Percentiles rank a stretch among this genome's conserved stretches.
Conservation (phyloP, 345 rosid species). For the Eutrema japonicum region DNA sequence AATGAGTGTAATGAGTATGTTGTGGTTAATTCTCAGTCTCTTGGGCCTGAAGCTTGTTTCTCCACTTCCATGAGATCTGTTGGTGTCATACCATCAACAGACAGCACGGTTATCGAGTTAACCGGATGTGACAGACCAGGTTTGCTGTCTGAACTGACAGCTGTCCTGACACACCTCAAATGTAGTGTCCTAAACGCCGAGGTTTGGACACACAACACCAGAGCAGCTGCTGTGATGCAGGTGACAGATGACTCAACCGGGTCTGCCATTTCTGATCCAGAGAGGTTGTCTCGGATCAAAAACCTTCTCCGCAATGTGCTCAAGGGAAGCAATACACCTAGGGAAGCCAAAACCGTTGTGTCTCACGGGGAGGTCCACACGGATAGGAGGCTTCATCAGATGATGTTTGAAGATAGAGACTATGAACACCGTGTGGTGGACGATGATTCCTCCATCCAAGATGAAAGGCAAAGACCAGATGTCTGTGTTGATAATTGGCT, state of each 20-base stretch:
- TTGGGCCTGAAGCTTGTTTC: slow-evolving; percentile 84
- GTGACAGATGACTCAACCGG: slow-evolving; percentile 78
- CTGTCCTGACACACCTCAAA: slow-evolving; percentile 78
- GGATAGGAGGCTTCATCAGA: slow-evolving; percentile 93
- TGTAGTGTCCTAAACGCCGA: slow-evolving; percentile 86
- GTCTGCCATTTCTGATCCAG: slow-evolving; percentile 64
- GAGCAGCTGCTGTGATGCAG: slow-evolving; percentile 92
- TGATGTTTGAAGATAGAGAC: slow-evolving; percentile 98
- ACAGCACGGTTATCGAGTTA: slow-evolving; percentile 80
- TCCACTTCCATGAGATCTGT: slow-evolving; percentile 68
- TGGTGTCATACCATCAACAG: slow-evolving; percentile 69
- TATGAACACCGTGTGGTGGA: slow-evolving; percentile 61
- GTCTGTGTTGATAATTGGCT: slow-evolving; percentile 80
- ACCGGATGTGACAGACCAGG: slow-evolving; percentile 94
- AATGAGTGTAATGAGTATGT: slow-evolving; percentile 30
- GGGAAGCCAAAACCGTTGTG: slow-evolving; percentile 71
- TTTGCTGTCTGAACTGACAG: slow-evolving; percentile 83
- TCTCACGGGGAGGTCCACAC: slow-evolving; percentile 69
- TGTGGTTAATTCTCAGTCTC: slow-evolving; percentile 52
- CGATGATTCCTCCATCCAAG: slow-evolving; percentile 46
- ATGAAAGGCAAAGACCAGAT: slow-evolving; percentile 66
- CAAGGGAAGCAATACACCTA: slow-evolving; percentile 69
- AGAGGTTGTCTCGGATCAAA: slow-evolving; percentile 67
- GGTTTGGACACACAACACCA: slow-evolving; percentile 91
- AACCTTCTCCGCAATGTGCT: slow-evolving; percentile 74